Evolutionary conservation across 495 filamentous ascomycete species (phyloP).

Genomic region (Podospora appendiculata): DNA sequence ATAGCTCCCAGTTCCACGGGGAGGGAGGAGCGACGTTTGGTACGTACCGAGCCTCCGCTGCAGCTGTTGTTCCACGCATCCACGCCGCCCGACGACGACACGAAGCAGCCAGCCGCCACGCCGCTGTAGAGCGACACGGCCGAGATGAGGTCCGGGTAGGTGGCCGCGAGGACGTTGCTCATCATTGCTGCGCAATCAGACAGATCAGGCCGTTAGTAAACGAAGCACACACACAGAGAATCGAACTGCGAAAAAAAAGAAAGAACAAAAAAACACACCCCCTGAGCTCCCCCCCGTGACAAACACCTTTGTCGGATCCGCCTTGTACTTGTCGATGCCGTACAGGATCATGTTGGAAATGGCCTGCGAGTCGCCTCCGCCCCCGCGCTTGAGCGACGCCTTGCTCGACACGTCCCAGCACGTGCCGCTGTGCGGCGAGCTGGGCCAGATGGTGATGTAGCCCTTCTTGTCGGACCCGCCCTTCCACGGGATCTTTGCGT

Average conservation of each 20-base stretch:
- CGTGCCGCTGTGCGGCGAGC: slow-evolving; percentile 34
- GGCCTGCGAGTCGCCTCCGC: slow-evolving; percentile 32
- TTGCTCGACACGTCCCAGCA: slow-evolving; percentile 55
- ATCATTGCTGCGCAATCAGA: slow-evolving; percentile 27
- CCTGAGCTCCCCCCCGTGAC: slow-evolving; percentile 33
- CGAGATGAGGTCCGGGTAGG: slow-evolving; percentile 49
- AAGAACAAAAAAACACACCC: slow-evolving; percentile 26
- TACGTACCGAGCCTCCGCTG: slow-evolving; percentile 23
- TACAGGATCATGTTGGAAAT: slow-evolving; percentile 37
- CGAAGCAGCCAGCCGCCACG: slow-evolving; percentile 53
- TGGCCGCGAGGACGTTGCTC: slow-evolving; percentile 48
- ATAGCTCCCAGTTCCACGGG: no score
- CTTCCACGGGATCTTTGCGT: slow-evolving; percentile 40
- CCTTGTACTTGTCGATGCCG: slow-evolving; percentile 25
- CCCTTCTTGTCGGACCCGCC: slow-evolving; percentile 44
- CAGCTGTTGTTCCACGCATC: slow-evolving; percentile 37
- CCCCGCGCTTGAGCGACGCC: slow-evolving; percentile 26
- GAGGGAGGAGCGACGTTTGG: no score
- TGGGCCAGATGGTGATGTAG: slow-evolving; percentile 50
- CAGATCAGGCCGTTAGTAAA: neutral
- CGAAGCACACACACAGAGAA: neutral
- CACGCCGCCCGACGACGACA: slow-evolving; percentile 24
- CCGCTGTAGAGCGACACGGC: slow-evolving; percentile 50
- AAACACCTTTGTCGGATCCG: slow-evolving; percentile 25
- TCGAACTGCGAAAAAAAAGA: neutral